Conservation (phyloP, 2,329 filamentous ascomycete species). For the Ophiostoma montium region DNA sequence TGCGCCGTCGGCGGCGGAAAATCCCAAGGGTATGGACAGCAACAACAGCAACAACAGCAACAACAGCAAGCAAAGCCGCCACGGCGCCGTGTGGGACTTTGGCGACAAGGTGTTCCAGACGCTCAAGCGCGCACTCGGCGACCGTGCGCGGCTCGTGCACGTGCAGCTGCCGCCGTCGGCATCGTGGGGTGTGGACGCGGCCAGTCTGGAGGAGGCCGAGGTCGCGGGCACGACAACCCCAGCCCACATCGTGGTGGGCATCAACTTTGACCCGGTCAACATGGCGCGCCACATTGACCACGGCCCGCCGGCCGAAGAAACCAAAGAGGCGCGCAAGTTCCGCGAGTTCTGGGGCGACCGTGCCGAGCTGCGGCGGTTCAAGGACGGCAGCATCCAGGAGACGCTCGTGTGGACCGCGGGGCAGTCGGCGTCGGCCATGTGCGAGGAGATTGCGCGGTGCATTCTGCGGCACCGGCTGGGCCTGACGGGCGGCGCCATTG, state of each 20-base stretch:
- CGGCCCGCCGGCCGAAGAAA: slow-evolving; percentile 74
- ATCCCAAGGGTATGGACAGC: no score
- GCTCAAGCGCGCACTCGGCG: slow-evolving; percentile 57
- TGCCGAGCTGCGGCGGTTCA: slow-evolving; percentile 84
- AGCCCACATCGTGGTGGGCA: slow-evolving; percentile 41
- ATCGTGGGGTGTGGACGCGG: slow-evolving; percentile 33
- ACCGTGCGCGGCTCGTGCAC: slow-evolving; percentile 57
- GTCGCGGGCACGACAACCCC: background rate
- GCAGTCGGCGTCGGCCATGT: slow-evolving; percentile 47
- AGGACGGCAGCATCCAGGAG: slow-evolving; percentile 85
- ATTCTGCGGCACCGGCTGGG: slow-evolving; percentile 57
- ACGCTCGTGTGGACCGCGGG: slow-evolving; percentile 68
- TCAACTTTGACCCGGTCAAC: slow-evolving; percentile 60
- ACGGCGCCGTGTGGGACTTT: slow-evolving; percentile 30
- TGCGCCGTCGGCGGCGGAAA: background rate
- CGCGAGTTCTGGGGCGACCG: slow-evolving; percentile 92
- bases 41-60: background rate
- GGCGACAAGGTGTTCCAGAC: slow-evolving; percentile 47
- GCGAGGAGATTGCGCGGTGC: slow-evolving; percentile 67
- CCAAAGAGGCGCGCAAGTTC: slow-evolving; percentile 67
- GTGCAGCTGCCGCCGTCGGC: slow-evolving; percentile 28
- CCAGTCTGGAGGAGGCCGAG: slow-evolving; percentile 14
- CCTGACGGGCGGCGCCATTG: slow-evolving; percentile 23
- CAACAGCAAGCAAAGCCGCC: slow-evolving; percentile 19
- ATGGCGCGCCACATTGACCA: slow-evolving; percentile 69